phyloP scores from a whole-genome alignment of 2,329 filamentous ascomycete genomes.

The Remersonia thermophila region DNA sequence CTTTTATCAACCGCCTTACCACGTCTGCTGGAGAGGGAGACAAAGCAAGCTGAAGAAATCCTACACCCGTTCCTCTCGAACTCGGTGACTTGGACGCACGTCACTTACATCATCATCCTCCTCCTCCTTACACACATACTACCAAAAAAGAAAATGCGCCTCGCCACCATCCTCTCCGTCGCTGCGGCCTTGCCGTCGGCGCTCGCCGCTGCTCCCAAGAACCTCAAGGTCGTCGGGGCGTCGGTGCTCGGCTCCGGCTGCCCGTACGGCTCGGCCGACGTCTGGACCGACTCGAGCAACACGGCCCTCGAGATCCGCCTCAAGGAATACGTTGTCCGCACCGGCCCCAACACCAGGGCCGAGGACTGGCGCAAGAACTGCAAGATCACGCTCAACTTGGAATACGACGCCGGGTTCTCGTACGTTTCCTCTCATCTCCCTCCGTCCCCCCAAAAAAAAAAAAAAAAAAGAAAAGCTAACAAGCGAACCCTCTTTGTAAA shows the following conservation, averaged over 20 bases:
- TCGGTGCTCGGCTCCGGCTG: conserved; percentile 5
- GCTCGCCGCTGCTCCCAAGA: conserved; percentile 1
- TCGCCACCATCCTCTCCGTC: not conserved
- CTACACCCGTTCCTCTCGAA: too few relatives aligned
- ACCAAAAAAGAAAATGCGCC: not conserved
- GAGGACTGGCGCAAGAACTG: conserved; percentile 12
- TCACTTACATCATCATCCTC: too few relatives aligned
- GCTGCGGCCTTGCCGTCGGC: not conserved
- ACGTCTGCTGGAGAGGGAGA: too few relatives aligned
- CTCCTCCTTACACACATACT: not conserved
- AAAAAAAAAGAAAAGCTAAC: not conserved
- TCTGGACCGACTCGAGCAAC: conserved; percentile 4
- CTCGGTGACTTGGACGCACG: too few relatives aligned
- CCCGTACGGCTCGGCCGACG: conserved; percentile 5
- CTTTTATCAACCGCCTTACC: too few relatives aligned
- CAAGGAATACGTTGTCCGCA: conserved; percentile 8
- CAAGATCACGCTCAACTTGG: conserved; percentile 13
- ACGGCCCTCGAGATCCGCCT: conserved; percentile 9
- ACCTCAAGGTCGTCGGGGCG: conserved; percentile 2
- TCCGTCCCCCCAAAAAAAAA: not conserved
- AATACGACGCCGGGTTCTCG: conserved; percentile 13
- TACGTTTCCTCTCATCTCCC: not conserved
- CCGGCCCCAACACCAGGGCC: conserved; percentile 6
- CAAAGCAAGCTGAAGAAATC: too few relatives aligned
- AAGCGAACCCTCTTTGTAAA: not conserved